Evolutionary conservation across 345 rosid genomes (phyloP).

Genomic region (Citrus sp.): DNA sequence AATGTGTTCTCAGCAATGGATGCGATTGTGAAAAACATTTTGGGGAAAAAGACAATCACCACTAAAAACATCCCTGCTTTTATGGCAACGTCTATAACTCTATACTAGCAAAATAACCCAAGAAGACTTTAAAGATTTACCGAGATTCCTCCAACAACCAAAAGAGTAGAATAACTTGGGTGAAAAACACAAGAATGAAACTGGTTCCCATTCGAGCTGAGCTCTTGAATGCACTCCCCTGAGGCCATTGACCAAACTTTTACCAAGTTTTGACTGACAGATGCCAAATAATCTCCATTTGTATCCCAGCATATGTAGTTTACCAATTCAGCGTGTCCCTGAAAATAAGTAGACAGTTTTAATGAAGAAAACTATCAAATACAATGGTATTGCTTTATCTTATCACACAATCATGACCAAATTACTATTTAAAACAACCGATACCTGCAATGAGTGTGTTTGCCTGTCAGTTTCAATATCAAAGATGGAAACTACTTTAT

Average conservation of each 20-base stretch:
- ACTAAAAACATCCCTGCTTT: not conserved
- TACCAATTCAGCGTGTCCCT: slow-evolving; percentile 62
- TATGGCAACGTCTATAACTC: not conserved
- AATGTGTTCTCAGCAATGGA: not conserved
- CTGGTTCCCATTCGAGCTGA: slow-evolving; percentile 45
- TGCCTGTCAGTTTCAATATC: slow-evolving; percentile 57
- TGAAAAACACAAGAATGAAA: slow-evolving; percentile 70
- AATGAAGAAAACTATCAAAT: not conserved
- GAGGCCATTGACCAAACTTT: slow-evolving; percentile 62
- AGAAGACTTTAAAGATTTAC: slow-evolving; percentile 25
- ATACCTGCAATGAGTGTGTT: slow-evolving; percentile 47
- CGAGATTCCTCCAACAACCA: slow-evolving; percentile 57
- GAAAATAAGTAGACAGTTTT: not conserved
- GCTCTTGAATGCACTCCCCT: slow-evolving; percentile 60
- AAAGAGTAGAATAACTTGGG: slow-evolving; percentile 47
- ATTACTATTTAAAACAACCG: not conserved
- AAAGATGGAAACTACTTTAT: slow-evolving; percentile 52
- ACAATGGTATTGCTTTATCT: not conserved
- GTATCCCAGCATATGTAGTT: slow-evolving; percentile 64
- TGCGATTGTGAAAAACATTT: not conserved
- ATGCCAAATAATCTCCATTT: slow-evolving; percentile 58
- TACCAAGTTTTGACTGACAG: slow-evolving; percentile 60
- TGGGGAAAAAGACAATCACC: not conserved
- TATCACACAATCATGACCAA: not conserved
- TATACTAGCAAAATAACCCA: not conserved